Percentiles rank a stretch among this genome's conserved stretches.
Evolutionary conservation across 208 protist genomes (phyloP).

Genomic region (Lotmaria passim): DNA sequence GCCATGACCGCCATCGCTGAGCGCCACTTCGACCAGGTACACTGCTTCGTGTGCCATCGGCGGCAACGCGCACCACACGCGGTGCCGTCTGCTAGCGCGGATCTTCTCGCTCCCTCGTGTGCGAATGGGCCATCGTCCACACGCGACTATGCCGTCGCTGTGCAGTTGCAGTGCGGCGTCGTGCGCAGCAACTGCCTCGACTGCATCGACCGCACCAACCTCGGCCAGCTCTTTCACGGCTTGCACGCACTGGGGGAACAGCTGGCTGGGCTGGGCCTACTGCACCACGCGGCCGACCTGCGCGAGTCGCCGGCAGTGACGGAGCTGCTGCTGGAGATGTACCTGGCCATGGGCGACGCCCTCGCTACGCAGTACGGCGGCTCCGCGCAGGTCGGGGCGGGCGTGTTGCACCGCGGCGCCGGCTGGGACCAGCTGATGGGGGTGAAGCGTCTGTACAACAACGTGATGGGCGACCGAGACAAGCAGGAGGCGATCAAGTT

Average conservation of each 20-base stretch:
- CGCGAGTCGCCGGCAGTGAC: slow-evolving; percentile 46
- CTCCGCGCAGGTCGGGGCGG: slow-evolving; percentile 82
- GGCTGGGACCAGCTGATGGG: slow-evolving; percentile 90
- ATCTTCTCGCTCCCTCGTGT: no score
- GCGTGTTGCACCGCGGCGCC: slow-evolving; percentile 79
- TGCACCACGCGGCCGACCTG: slow-evolving; percentile 48
- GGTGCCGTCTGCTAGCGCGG: no score
- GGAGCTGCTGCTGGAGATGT: slow-evolving; percentile 81
- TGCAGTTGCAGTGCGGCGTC: slow-evolving; percentile 85
- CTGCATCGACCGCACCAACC: slow-evolving; percentile 98
- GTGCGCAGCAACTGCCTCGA: slow-evolving; percentile 98
- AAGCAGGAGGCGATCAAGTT: slow-evolving; percentile 85
- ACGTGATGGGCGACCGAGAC: slow-evolving; percentile 77
- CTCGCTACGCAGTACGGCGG: slow-evolving; percentile 91
- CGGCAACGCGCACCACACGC: neutral
- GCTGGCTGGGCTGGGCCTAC: slow-evolving; percentile 51
- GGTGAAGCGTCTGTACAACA: slow-evolving; percentile 88
- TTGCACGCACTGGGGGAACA: slow-evolving; percentile 76
- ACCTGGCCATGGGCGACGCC: slow-evolving; percentile 78
- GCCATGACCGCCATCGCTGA: slow-evolving; percentile 63
- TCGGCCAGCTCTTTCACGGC: slow-evolving; percentile 94
- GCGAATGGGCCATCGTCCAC: neutral
- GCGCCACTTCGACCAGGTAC: slow-evolving; percentile 40
- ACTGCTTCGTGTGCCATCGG: slow-evolving; percentile 54
- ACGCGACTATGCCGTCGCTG: slow-evolving; percentile 2